phyloP scores from a whole-genome alignment of 2,329 filamentous ascomycete genomes.

The Magnaporthales sp. region DNA sequence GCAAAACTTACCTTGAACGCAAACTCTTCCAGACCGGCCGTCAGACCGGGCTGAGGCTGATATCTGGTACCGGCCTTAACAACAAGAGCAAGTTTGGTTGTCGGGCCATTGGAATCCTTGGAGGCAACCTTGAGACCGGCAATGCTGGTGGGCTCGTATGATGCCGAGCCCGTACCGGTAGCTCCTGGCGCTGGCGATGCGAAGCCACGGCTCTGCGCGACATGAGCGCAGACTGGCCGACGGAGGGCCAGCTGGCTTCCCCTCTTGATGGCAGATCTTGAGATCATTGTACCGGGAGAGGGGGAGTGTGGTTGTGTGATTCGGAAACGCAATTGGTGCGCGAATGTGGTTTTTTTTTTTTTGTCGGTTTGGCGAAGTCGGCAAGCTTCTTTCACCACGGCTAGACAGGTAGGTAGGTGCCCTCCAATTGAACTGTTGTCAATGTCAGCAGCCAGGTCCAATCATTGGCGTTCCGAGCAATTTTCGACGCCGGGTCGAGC shows the following conservation, averaged over 20 bases:
- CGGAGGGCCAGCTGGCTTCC: constrained; percentile 49
- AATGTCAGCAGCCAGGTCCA: constrained; percentile 10
- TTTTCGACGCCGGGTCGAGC: constrained; percentile 14
- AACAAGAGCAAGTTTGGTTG: constrained; percentile 84
- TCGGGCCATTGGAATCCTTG: constrained; percentile 80
- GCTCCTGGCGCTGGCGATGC: constrained; percentile 41
- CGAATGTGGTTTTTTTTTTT: constrained; percentile 11
- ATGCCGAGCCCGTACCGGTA: constrained; percentile 55
- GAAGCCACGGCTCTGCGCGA: constrained; percentile 41
- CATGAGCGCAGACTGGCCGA: constrained; percentile 45
- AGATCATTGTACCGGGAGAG: constrained; percentile 52
- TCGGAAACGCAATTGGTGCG: constrained; percentile 7
- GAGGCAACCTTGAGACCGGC: constrained; percentile 87
- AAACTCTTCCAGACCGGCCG: constrained; percentile 86
- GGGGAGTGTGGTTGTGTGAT: constrained; percentile 15
- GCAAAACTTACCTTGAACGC: constrained; percentile 75
- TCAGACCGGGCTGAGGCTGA: constrained; percentile 80
- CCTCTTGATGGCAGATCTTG: constrained; percentile 51
- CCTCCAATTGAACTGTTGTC: constrained; percentile 19
- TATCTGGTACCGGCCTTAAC: constrained; percentile 92
- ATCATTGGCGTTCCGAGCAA: constrained; percentile 12
- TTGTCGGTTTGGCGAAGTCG: constrained; percentile 1
- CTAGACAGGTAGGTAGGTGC: constrained; percentile 1
- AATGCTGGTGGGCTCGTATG: constrained; percentile 81
- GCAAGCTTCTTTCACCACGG: constrained; percentile 14